Evolutionary conservation across 768 basidiomycete species (phyloP), one percentile per base, ranked within the genome.

Genomic region (Austroboletus festivus): DNA sequence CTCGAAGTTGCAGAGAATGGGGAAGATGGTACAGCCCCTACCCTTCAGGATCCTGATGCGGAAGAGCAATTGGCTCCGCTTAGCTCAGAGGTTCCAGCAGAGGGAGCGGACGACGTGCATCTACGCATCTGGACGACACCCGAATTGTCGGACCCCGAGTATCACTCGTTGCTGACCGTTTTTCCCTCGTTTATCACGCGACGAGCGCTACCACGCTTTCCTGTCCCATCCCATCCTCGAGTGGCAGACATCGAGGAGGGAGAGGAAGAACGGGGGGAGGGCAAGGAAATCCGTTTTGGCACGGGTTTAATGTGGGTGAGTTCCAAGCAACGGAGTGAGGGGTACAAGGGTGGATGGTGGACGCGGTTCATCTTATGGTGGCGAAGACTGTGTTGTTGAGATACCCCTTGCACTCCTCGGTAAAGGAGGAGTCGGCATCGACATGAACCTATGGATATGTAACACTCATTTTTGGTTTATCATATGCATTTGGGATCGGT

Each of bases 221-320:
- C 80, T 24, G 64, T 59, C 19, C 49, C 67, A 18, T 50, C 59
- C 30, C 69, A 60, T 55, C 48, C 67, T 51, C 73, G 75, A 35
- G 69, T 63, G 39, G 55, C 71, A 24, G 89, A 90, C 61, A 69
- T 87, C 28, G 89, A 90, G 65, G 85, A 85, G 61, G 87, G 81
- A 21, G 79, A 79, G 47, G 79, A 80, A 42, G 75, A 78, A 39
- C 70, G 73, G 31, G 70, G 64, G 16, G 80, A 81, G 55, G 74
- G 73, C 51, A 78, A 77, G 47, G 77, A 77, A 30, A 76, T 92
- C 49, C 78, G 76, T 24, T 81, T 82, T 63, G 91, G 91, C 18
- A 93, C 91, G n/a, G 91, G 91, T 8, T 72, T 76, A 40, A 85
- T 94, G 79, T 89, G 86, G 84, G 68, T 89, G 23, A 83, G 88